Evolutionary conservation across 2,329 filamentous ascomycete genomes (phyloP).

Genomic region (Zasmidium cellare): DNA sequence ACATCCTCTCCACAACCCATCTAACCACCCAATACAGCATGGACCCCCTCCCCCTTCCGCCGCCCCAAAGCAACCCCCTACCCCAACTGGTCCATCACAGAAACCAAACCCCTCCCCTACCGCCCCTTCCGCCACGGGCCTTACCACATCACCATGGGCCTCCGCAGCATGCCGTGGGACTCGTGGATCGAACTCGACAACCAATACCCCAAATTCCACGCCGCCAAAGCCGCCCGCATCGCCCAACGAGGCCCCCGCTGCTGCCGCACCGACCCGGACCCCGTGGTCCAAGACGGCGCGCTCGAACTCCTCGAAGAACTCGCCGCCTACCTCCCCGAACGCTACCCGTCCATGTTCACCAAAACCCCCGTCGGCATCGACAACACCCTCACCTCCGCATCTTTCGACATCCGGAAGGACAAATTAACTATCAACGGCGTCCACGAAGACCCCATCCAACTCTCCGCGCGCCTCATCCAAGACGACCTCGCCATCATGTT

Average conservation of each 20-base stretch:
- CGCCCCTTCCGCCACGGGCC: constrained; percentile 76
- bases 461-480: constrained; percentile 70
- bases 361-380: constrained; percentile 65
- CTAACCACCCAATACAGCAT: constrained; percentile 43
- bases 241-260: constrained; percentile 66
- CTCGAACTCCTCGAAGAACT: constrained; percentile 77
- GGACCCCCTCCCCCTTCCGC: constrained; percentile 60
- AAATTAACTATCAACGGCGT: constrained; percentile 50
- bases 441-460: constrained; percentile 75
- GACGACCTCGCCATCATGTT: constrained; percentile 86
- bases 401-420: constrained; percentile 65
- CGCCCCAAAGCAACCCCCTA: constrained; percentile 63
- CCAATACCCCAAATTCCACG: constrained; percentile 71
- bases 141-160: constrained; percentile 75
- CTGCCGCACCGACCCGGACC: constrained; percentile 66
- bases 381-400: constrained; percentile 71
- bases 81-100: constrained; percentile 65
- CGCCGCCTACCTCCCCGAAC: constrained; percentile 66
- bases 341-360: constrained; percentile 71
- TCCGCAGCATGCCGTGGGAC: constrained; percentile 67
- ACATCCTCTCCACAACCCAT: background rate
- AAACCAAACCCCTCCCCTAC: constrained; percentile 74
- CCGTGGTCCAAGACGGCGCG: constrained; percentile 60
- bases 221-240: constrained; percentile 69
- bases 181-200: constrained; percentile 88